These are phyloP conservation scores for Pythium rishiriense DNA, from an alignment of 352 stramenopile species.

Conservation along the genomic window DNA sequence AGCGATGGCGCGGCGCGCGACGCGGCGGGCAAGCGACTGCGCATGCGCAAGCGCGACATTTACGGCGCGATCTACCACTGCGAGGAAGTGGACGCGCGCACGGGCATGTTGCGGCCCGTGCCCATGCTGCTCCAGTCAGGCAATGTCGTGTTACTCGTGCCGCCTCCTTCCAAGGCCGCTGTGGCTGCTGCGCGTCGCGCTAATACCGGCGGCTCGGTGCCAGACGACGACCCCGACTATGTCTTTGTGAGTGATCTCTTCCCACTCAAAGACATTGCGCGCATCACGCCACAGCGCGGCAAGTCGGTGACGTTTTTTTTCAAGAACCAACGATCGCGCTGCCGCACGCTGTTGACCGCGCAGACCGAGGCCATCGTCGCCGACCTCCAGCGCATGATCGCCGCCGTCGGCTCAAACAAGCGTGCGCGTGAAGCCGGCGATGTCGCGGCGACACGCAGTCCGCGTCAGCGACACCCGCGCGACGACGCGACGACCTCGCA, in stretches of 20 bases:
- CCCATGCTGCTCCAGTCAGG: conserved; percentile 68
- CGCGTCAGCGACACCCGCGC: conserved; percentile 18
- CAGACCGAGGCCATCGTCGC: conserved; percentile 73
- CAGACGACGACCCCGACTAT: conserved; percentile 37
- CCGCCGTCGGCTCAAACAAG: conserved; percentile 39
- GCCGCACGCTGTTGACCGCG: conserved; percentile 68
- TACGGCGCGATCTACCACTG: conserved; percentile 67
- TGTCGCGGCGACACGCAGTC: neutral
- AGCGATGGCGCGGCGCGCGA: neutral
- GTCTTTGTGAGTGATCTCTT: conserved; percentile 71
- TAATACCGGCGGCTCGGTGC: neutral
- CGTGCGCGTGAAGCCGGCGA: conserved; percentile 37
- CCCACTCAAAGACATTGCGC: conserved; percentile 60
- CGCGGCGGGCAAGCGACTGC: conserved; percentile 33
- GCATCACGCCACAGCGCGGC: conserved; percentile 72
- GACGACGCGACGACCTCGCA: neutral
- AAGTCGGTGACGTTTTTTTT: conserved; percentile 86
- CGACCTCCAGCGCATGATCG: conserved; percentile 70
- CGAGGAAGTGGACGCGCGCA: conserved; percentile 62
- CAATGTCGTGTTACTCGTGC: conserved; percentile 61
- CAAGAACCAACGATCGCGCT: conserved; percentile 54
- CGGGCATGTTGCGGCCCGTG: conserved; percentile 52
- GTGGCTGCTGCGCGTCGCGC: neutral
- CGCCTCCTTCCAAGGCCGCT: conserved; percentile 10
- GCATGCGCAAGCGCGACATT: conserved; percentile 71